These are phyloP conservation scores for Lenzites betulinus DNA, from an alignment of 768 basidiomycete genomes.

Conservation along the genomic window DNA sequence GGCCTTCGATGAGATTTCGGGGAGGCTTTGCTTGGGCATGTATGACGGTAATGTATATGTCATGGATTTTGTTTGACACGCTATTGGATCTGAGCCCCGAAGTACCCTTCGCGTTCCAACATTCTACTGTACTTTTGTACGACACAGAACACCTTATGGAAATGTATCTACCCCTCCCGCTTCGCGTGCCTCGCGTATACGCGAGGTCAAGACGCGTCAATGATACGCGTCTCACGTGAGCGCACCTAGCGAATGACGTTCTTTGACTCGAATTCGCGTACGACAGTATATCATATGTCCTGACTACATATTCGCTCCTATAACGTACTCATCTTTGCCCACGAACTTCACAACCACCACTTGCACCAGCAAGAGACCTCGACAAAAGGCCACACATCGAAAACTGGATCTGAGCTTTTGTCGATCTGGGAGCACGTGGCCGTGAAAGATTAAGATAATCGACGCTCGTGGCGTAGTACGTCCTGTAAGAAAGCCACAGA, in stretches of 20 bases:
- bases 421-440: slow-evolving; percentile 23
- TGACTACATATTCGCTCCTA: no score
- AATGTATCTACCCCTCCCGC: not conserved
- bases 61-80: slow-evolving; percentile 37
- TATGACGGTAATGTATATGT: slow-evolving; percentile 57
- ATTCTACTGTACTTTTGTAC: not conserved
- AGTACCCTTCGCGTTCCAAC: not conserved
- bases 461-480: slow-evolving; percentile 15
- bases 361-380: not conserved
- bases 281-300: no score
- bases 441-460: slow-evolving; percentile 29
- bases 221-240: slow-evolving; percentile 18
- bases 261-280: slow-evolving; percentile 14
- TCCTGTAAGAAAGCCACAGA: not conserved
- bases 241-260: slow-evolving; percentile 7
- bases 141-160: not conserved
- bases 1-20: slow-evolving; percentile 58
- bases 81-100: not conserved
- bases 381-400: not conserved
- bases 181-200: not conserved
- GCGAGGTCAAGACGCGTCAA: slow-evolving; percentile 3
- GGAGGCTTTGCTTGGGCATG: slow-evolving; percentile 51
- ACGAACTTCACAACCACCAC: not conserved
- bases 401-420: slow-evolving; percentile 6
- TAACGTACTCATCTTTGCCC: no score